Evolutionary conservation across 2,329 filamentous ascomycete species (phyloP).

Genomic region (Coccinonectria pachysandricola): DNA sequence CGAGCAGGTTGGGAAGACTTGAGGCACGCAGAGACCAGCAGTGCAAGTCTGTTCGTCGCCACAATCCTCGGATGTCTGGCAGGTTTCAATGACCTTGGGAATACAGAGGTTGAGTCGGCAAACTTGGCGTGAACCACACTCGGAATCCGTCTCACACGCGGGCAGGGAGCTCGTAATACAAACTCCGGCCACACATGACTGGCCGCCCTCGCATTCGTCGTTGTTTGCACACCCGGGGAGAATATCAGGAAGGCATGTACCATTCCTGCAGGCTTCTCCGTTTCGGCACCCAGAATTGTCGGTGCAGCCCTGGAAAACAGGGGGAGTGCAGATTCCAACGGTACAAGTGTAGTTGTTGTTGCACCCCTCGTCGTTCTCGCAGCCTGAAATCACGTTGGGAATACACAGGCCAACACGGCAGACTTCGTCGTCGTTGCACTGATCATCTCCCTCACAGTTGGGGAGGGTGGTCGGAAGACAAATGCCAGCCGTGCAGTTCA

Average conservation of each 20-base stretch:
- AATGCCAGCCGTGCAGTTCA: slow-evolving; percentile 1
- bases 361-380: slow-evolving; percentile 1
- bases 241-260: background rate
- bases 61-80: background rate
- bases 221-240: background rate
- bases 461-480: slow-evolving; percentile 1
- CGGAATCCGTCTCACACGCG: background rate
- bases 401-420: slow-evolving; percentile 6
- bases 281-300: background rate
- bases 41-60: background rate
- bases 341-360: slow-evolving; percentile 1
- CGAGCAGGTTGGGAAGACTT: background rate
- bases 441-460: background rate
- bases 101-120: background rate
- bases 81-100: background rate
- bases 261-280: background rate
- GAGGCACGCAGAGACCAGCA: background rate
- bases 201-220: background rate
- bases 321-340: slow-evolving; percentile 1
- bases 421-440: background rate
- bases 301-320: background rate
- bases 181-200: background rate
- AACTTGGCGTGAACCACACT: background rate
- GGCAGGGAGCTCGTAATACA: background rate
- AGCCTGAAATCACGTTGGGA: background rate